These are phyloP conservation scores for Hordeum vulgare DNA, from an alignment of 176 grass and related monocot genomes.

Conservation along the genomic window MorexV3_pseudomolecules_assembly NC_058519.1:552378249-552378748, in stretches of 20 bases:
- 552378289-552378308: constrained; percentile 5
- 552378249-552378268: constrained; percentile 44
- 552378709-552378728: too few relatives aligned
- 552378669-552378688: too few relatives aligned
- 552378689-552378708: too few relatives aligned
- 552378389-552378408: neutral
- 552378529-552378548: neutral
- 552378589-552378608: neutral
- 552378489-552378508: neutral
- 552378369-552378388: too few relatives aligned
- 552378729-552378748: too few relatives aligned
- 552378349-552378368: too few relatives aligned
- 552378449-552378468: neutral
- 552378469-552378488: neutral
- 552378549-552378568: constrained; percentile 1
- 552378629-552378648: too few relatives aligned
- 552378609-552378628: too few relatives aligned
- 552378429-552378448: neutral
- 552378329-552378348: too few relatives aligned
- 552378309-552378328: too few relatives aligned
- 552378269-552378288: neutral
- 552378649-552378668: too few relatives aligned
- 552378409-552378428: neutral
- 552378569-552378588: neutral
- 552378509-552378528: neutral